Conservation (phyloP, 305 asterid genomes). For the Rubia peregrina region DNA sequence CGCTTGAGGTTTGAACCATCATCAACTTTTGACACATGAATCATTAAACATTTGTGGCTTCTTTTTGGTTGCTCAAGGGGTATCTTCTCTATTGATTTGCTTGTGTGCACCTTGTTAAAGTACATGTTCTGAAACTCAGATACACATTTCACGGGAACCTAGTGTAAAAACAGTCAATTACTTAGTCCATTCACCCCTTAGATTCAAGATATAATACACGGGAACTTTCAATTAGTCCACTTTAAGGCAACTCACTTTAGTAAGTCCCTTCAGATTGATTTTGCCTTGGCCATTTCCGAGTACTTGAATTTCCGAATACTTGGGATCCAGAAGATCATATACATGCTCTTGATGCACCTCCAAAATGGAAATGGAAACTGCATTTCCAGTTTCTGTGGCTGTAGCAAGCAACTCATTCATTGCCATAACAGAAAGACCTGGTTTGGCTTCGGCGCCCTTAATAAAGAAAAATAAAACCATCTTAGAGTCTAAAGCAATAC, state of each 20-base stretch:
- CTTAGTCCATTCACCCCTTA: not conserved
- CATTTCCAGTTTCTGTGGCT: slow-evolving; percentile 37
- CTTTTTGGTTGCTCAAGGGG: slow-evolving; percentile 35
- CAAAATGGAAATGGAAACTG: slow-evolving; percentile 49
- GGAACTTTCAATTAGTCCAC: not conserved
- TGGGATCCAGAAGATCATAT: slow-evolving; percentile 57
- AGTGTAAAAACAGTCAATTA: not conserved
- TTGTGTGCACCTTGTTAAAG: slow-evolving; percentile 23
- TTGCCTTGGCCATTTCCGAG: slow-evolving; percentile 61
- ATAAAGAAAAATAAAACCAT: slow-evolving; percentile 10
- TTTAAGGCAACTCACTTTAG: slow-evolving; percentile 40
- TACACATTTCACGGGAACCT: slow-evolving; percentile 53
- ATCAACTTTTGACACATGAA: slow-evolving; percentile 40
- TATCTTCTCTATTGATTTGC: slow-evolving; percentile 30
- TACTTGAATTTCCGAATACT: slow-evolving; percentile 46
- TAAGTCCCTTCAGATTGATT: slow-evolving; percentile 70
- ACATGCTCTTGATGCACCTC: slow-evolving; percentile 57
- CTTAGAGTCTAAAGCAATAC: not conserved
- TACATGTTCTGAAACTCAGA: slow-evolving; percentile 39
- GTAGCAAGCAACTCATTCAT: slow-evolving; percentile 55
- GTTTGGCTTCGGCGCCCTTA: slow-evolving; percentile 58
- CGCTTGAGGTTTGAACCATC: slow-evolving; percentile 30
- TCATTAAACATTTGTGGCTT: slow-evolving; percentile 57
- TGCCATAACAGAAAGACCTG: slow-evolving; percentile 60
- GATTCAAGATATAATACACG: not conserved